Conservation (phyloP, 768 basidiomycete genomes). For the Boletus vinaceobasis region DNA sequence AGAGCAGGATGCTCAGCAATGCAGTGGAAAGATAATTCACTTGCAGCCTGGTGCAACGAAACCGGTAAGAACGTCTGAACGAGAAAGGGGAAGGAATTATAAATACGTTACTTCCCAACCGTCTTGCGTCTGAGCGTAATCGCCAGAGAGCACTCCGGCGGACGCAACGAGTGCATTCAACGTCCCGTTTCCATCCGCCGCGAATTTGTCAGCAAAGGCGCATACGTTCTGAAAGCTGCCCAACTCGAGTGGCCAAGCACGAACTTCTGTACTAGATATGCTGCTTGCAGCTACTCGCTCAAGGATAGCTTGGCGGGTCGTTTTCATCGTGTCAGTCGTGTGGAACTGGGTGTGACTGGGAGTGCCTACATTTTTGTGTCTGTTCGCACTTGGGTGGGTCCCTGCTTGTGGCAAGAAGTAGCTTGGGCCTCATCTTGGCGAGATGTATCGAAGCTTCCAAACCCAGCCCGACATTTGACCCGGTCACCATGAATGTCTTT, state of each 20-base stretch:
- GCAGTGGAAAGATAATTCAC: slow-evolving; percentile 35
- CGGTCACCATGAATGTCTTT: slow-evolving; percentile 49
- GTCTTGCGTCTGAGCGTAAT: slow-evolving; percentile 37
- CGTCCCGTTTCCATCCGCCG: slow-evolving; percentile 12
- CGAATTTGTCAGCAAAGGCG: slow-evolving; percentile 32
- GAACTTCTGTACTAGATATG: slow-evolving; percentile 11
- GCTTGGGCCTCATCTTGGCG: slow-evolving; percentile 29
- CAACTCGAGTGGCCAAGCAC: slow-evolving; percentile 35
- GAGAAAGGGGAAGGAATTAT: not conserved
- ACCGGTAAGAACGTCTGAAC: not conserved
- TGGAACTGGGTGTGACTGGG: not conserved
- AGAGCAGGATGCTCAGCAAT: slow-evolving; percentile 31
- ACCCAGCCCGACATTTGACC: slow-evolving; percentile 45
- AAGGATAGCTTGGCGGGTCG: slow-evolving; percentile 12
- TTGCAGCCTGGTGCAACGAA: slow-evolving; percentile 29
- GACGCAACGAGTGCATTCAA: slow-evolving; percentile 33
- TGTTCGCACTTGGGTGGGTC: slow-evolving; percentile 25
- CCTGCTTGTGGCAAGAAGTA: slow-evolving; percentile 35
- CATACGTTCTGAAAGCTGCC: slow-evolving; percentile 31
- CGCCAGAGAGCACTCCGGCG: slow-evolving; percentile 19
- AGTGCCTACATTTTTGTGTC: slow-evolving; percentile 15
- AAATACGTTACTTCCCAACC: slow-evolving; percentile 47
- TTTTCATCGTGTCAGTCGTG: not conserved
- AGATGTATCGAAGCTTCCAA: slow-evolving; percentile 32
- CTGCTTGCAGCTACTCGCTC: slow-evolving; percentile 7